phyloP scores from a whole-genome alignment of 306 rosid species.

The cucumber (Cucumis sativus) region DNA sequence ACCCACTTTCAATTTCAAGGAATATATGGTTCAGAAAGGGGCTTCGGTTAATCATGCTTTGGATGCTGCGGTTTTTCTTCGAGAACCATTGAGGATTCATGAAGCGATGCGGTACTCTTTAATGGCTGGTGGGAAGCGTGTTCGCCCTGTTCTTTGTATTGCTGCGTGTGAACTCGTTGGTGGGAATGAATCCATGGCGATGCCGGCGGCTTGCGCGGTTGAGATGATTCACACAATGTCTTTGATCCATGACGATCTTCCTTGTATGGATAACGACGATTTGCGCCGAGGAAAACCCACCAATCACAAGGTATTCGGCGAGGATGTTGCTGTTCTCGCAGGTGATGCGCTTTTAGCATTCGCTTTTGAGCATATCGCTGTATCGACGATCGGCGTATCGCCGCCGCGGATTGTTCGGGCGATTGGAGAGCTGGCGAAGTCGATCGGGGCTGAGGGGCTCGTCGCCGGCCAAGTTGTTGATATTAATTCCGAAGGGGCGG shows the following conservation, averaged over 20 bases:
- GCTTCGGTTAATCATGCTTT: background rate
- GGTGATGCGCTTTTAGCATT: background rate
- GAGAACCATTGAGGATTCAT: background rate
- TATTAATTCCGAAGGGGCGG: background rate
- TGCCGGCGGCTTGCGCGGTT: background rate
- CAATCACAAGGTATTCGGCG: background rate
- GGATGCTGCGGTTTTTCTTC: conserved; percentile 1
- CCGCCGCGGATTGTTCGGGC: background rate
- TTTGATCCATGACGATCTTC: conserved; percentile 2
- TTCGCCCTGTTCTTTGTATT: background rate
- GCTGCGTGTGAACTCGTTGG: background rate
- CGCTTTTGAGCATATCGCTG: background rate
- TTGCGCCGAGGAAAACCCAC: background rate
- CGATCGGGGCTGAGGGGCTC: background rate
- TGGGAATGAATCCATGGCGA: background rate
- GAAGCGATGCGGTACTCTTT: conserved; percentile 2
- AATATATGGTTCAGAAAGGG: background rate
- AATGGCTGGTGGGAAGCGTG: background rate
- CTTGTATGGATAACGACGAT: conserved; percentile 4
- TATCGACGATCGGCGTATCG: background rate
- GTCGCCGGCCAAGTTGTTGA: background rate
- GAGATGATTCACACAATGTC: background rate
- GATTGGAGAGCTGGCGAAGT: background rate
- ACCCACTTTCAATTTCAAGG: background rate
- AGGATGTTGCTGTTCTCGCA: background rate